These are phyloP conservation scores for Nidularia pulvinata DNA, from an alignment of 768 basidiomycete species.

Conservation along the genomic window DNA sequence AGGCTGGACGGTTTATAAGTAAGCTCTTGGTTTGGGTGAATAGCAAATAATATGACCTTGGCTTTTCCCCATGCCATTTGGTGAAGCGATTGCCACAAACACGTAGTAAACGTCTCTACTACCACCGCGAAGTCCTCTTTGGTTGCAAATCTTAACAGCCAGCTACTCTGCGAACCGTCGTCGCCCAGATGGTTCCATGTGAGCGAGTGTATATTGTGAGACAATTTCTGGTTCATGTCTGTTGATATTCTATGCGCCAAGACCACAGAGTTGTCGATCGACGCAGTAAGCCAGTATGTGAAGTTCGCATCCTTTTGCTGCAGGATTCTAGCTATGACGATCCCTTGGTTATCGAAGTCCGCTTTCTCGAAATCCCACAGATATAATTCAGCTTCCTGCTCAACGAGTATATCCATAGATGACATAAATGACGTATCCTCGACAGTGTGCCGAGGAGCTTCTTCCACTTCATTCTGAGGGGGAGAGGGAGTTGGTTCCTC, in stretches of 20 bases:
- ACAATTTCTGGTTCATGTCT: slow-evolving; percentile 75
- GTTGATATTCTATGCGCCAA: slow-evolving; percentile 64
- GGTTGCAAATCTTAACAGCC: slow-evolving; percentile 75
- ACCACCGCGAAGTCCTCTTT: slow-evolving; percentile 59
- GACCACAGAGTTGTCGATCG: slow-evolving; percentile 43
- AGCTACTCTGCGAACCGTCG: slow-evolving; percentile 63
- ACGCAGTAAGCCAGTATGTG: slow-evolving; percentile 60
- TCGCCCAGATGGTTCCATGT: slow-evolving; percentile 84
- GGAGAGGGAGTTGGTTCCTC: slow-evolving; percentile 1
- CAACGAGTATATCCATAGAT: slow-evolving; percentile 25
- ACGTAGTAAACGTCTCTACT: slow-evolving; percentile 62
- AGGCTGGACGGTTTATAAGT: slow-evolving; percentile 31
- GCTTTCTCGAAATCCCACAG: slow-evolving; percentile 54
- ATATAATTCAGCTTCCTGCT: slow-evolving; percentile 57
- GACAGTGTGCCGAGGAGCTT: neutral
- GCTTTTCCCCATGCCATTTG: slow-evolving; percentile 75
- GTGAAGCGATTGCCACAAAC: slow-evolving; percentile 83
- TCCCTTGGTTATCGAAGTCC: slow-evolving; percentile 51
- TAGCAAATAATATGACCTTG: slow-evolving; percentile 48
- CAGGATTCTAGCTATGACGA: slow-evolving; percentile 54
- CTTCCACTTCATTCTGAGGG: neutral
- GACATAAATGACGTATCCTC: slow-evolving; percentile 13
- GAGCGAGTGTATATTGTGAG: slow-evolving; percentile 62
- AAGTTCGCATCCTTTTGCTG: slow-evolving; percentile 42
- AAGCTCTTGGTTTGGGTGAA: neutral